These are phyloP conservation scores for Metschnikowia anglica DNA, from an alignment of 805 yeast genomes.

Conservation along the genomic window DNA sequence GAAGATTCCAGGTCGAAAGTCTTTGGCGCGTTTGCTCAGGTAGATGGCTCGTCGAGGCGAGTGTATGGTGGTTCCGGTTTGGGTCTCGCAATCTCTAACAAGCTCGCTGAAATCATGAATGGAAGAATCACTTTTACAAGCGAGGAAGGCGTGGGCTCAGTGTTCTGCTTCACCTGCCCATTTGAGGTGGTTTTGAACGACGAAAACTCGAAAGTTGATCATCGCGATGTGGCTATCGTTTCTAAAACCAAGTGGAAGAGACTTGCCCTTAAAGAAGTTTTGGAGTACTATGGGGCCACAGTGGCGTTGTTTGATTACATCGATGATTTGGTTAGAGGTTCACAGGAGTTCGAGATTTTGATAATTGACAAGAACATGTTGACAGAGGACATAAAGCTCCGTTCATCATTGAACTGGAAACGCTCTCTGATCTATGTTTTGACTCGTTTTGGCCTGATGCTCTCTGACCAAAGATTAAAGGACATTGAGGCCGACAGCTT, in stretches of 20 bases:
- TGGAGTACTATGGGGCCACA: conserved; percentile 36
- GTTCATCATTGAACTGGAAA: conserved; percentile 7
- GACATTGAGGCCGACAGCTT: conserved; percentile 23
- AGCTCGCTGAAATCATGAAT: conserved; percentile 49
- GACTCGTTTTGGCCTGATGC: conserved; percentile 31
- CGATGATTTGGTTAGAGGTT: conserved; percentile 14
- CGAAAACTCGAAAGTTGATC: conserved; percentile 10
- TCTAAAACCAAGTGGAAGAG: conserved; percentile 33
- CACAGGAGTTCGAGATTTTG: conserved; percentile 19
- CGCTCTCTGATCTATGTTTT: conserved; percentile 24
- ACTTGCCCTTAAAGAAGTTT: conserved; percentile 31
- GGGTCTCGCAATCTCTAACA: conserved; percentile 49
- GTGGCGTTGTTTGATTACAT: conserved; percentile 25
- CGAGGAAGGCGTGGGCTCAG: conserved; percentile 46
- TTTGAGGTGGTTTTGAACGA: conserved; percentile 28
- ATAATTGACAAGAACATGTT: conserved; percentile 25
- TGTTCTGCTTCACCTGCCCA: conserved; percentile 41
- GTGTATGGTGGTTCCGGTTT: conserved; percentile 54
- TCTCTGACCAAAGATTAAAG: conserved; percentile 23
- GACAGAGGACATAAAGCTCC: conserved; percentile 3
- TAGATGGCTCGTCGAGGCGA: conserved; percentile 53
- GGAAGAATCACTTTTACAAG: conserved; percentile 48
- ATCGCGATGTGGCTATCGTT: conserved; percentile 31
- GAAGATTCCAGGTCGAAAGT: conserved; percentile 43
- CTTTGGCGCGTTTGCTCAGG: conserved; percentile 54